These are phyloP conservation scores for Agrocybe praecox DNA, from an alignment of 768 basidiomycete species.

Conservation along the genomic window DNA sequence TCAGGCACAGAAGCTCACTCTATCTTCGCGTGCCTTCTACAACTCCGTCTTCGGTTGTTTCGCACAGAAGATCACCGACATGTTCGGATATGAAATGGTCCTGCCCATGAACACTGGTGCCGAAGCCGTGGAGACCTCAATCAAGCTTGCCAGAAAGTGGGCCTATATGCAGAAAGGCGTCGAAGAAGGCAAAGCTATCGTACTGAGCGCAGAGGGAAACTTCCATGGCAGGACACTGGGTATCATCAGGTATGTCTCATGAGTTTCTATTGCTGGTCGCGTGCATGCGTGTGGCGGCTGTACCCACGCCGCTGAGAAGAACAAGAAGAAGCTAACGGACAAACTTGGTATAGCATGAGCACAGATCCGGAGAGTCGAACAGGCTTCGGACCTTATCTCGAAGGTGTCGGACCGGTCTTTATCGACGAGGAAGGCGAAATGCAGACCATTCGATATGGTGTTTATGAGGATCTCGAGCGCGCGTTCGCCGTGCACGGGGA, in stretches of 20 bases:
- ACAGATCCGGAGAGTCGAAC: conserved; percentile 89
- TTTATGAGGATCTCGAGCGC: conserved; percentile 77
- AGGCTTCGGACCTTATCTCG: conserved; percentile 92
- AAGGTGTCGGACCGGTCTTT: conserved; percentile 81
- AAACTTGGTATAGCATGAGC: conserved; percentile 67
- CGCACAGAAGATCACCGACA: conserved; percentile 78
- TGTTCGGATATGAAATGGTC: conserved; percentile 94
- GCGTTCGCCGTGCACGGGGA: conserved; percentile 82
- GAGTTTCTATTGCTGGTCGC: too few relatives aligned
- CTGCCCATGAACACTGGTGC: conserved; percentile 99
- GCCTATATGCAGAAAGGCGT: conserved; percentile 89
- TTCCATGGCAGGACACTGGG: conserved; percentile 96
- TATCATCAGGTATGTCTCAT: conserved; percentile 68
- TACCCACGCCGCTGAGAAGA: not conserved
- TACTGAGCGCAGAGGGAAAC: conserved; percentile 86
- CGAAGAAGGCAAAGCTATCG: conserved; percentile 78
- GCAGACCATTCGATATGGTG: conserved; percentile 79
- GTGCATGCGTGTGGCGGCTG: not conserved
- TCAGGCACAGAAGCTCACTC: conserved; percentile 88
- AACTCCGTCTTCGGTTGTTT: conserved; percentile 91
- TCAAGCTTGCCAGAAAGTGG: conserved; percentile 98
- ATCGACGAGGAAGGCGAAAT: conserved; percentile 49
- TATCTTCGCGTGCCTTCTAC: conserved; percentile 96
- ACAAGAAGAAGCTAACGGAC: not conserved
- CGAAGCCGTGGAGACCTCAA: conserved; percentile 95